Percentiles rank a stretch among this genome's conserved stretches.
phyloP scores from a whole-genome alignment of 2,329 filamentous ascomycete species.

The Cadophora sp. region DNA sequence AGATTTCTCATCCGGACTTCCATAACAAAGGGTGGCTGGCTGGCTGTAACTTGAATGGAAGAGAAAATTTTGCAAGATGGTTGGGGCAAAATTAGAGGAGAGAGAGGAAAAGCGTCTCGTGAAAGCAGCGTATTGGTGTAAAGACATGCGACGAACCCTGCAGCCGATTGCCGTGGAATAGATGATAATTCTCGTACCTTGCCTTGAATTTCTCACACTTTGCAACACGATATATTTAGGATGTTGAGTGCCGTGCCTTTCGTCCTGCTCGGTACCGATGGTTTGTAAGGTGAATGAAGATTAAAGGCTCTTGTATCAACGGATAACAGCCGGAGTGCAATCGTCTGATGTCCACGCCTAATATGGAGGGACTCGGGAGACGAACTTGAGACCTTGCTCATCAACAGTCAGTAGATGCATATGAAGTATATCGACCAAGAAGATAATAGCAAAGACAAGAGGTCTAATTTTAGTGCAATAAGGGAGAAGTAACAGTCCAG shows the following conservation, averaged over 20 bases:
- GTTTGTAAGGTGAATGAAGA: not conserved
- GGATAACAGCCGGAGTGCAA: constrained; percentile 8
- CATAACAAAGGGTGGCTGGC: not conserved
- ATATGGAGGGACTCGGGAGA: not conserved
- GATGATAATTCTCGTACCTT: not conserved
- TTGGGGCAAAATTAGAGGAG: not conserved
- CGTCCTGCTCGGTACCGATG: not conserved
- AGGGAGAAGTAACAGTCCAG: not conserved
- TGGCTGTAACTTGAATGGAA: constrained; percentile 3
- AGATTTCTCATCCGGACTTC: constrained; percentile 1
- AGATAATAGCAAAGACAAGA: not conserved
- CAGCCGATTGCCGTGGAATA: not conserved
- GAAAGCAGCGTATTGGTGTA: constrained; percentile 8
- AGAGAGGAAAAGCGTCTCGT: constrained; percentile 6
- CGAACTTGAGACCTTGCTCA: not conserved
- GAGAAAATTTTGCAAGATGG: not conserved
- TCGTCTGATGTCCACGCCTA: constrained; percentile 15
- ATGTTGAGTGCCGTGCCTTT: not conserved
- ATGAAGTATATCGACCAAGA: not conserved
- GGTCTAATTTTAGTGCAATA: not conserved
- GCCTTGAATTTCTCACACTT: not conserved
- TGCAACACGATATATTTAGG: not conserved
- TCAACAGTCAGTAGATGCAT: not conserved
- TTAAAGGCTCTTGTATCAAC: constrained; percentile 12
- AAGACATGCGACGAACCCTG: not conserved